These are phyloP conservation scores for Neurospora sp. DNA, from an alignment of 495 filamentous ascomycete genomes.

Conservation along the genomic window DNA sequence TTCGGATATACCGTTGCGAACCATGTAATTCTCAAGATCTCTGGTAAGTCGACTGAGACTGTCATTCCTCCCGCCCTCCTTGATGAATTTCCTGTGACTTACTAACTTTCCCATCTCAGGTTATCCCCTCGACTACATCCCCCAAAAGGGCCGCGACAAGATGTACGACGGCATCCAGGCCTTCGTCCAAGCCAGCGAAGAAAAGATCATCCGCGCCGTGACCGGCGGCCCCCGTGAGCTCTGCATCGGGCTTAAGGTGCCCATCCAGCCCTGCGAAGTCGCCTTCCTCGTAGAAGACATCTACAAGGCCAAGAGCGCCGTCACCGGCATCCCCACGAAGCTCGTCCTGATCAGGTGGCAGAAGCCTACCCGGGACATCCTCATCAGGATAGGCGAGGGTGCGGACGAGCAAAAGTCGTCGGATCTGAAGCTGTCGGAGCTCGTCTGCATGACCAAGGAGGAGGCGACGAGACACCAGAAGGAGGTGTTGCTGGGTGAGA, in stretches of 20 bases:
- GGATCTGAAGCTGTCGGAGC: slow-evolving; percentile 51
- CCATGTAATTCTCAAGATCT: slow-evolving; percentile 77
- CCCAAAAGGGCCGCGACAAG: slow-evolving; percentile 76
- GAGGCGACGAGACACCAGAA: slow-evolving; percentile 75
- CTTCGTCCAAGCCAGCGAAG: slow-evolving; percentile 61
- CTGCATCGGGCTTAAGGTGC: slow-evolving; percentile 59
- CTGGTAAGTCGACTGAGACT: slow-evolving; percentile 25
- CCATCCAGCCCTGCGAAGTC: slow-evolving; percentile 67
- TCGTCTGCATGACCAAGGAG: slow-evolving; percentile 96
- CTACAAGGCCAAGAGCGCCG: slow-evolving; percentile 68
- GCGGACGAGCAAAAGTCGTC: slow-evolving; percentile 61
- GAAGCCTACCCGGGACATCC: slow-evolving; percentile 31
- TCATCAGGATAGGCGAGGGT: slow-evolving; percentile 42
- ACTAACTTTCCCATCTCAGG: slow-evolving; percentile 25
- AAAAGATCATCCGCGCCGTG: slow-evolving; percentile 51
- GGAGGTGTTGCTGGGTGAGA: slow-evolving; percentile 61
- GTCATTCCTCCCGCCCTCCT: not conserved
- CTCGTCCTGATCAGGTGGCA: slow-evolving; percentile 72
- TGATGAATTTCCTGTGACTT: not conserved
- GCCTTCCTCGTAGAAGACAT: slow-evolving; percentile 86
- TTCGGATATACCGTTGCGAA: slow-evolving; percentile 90
- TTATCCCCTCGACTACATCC: slow-evolving; percentile 77
- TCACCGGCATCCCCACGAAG: slow-evolving; percentile 71
- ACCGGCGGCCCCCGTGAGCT: slow-evolving; percentile 46
- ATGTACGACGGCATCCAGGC: slow-evolving; percentile 75